phyloP scores from a whole-genome alignment of 164 flowering plant species.

The Chimonanthus praecox region DNA sequence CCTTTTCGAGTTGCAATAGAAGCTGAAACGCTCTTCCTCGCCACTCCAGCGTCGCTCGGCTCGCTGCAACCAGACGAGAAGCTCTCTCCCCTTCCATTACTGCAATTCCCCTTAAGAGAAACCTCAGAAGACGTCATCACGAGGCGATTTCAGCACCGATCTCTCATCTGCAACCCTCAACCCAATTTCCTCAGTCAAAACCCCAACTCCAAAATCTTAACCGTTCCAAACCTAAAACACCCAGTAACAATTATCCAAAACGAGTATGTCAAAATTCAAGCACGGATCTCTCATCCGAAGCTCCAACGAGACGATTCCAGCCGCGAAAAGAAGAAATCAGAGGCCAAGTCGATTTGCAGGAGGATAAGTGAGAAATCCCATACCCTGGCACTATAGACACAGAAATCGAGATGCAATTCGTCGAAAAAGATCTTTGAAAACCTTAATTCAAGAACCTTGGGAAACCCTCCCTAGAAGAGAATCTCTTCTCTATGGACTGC shows the following conservation, averaged over 20 bases:
- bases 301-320: background rate
- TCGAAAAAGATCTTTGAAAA: background rate
- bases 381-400: background rate
- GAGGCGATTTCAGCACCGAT: slow-evolving; percentile 25
- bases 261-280: background rate
- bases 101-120: slow-evolving; percentile 30
- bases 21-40: slow-evolving; percentile 12
- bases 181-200: background rate
- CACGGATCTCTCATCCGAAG: background rate
- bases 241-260: background rate
- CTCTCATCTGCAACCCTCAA: background rate
- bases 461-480: background rate
- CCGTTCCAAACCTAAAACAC: background rate
- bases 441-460: background rate
- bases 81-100: slow-evolving; percentile 30
- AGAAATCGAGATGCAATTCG: background rate
- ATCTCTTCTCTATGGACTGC: background rate
- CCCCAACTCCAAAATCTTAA: too few relatives aligned
- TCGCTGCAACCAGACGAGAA: slow-evolving; percentile 37
- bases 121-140: slow-evolving; percentile 55
- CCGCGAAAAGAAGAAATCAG: background rate
- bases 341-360: background rate
- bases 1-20: slow-evolving; percentile 14
- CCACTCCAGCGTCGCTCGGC: slow-evolving; percentile 24
- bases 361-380: too few relatives aligned